Evolutionary conservation across 2,329 filamentous ascomycete species (phyloP), one percentile per base, ranked within the genome.

Genomic region (Colletotrichum liaoningense): DNA sequence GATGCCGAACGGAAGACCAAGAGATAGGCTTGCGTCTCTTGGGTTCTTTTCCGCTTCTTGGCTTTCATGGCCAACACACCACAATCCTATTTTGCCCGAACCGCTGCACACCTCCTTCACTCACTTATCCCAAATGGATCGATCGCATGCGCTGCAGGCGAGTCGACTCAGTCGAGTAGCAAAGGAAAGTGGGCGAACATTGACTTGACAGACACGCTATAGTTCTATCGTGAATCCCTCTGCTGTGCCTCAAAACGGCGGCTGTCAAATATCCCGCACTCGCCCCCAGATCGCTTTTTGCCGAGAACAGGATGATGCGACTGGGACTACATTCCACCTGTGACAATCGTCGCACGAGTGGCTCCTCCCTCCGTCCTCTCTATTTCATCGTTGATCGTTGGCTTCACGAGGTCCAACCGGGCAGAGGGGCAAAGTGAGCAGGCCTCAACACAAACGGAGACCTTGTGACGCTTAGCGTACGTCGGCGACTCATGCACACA

Each of bases 1-100:
- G 68, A 60, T 63, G 35, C 19, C n/a, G 59, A 49, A 33, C 49
- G 30, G n/a, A 60, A 14, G 28, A 52, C 55, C 55, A 65, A 64
- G 59, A 69, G 69, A 69, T 69, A 69, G n/a, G 56, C 63, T 59
- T 67, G 69, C 63, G 49, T 72, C 42, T 59, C 58, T 69, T 69
- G 69, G 65, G 65, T 24, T 33, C 62, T 69, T 65, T 73, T 62
- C 67, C 67, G 67, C 38, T 28, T 28, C 70, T 70, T 73, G 70
- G 70, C 67, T 35, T 46, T 71, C 63, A 49, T 49, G 68, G 55
- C 69, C 64, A 63, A 28, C 38, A 59, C 55, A 73, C 59, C 60
- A 65, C 28, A 46, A 55, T 57, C 65, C 69, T 72, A 54, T 65
- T 70, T 70, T 49, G 59, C 28, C 60, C 66, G 52, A 35, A 56